These are phyloP conservation scores for Rhododendron griersonianum DNA, from an alignment of 148 eudicot species.

Conservation along the genomic window DNA sequence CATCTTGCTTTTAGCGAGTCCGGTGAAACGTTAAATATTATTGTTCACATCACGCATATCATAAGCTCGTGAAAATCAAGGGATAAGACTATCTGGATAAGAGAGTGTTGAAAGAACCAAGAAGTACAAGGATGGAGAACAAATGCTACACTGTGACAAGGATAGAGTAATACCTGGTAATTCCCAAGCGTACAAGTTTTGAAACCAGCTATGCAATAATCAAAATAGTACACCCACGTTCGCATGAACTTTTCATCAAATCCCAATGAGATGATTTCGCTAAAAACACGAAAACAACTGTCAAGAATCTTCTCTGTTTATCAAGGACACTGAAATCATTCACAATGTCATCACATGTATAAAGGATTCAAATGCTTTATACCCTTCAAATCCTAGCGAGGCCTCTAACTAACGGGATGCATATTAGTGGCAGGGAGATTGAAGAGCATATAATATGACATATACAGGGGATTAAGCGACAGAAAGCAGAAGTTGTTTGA, in stretches of 20 bases:
- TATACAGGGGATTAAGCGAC: not conserved
- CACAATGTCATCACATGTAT: not conserved
- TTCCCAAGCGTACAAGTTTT: constrained; percentile 58
- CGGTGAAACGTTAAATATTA: not conserved
- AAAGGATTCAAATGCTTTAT: not conserved
- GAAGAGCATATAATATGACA: not conserved
- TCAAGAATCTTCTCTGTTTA: not conserved
- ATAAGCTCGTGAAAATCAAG: not conserved
- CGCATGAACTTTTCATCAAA: constrained; percentile 76
- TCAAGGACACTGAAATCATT: not conserved
- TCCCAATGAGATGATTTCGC: constrained; percentile 20
- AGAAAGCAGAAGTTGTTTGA: not conserved
- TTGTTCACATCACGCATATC: not conserved
- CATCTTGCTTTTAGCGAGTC: not conserved
- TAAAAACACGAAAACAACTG: not conserved
- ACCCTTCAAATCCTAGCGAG: not conserved
- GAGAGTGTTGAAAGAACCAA: not conserved
- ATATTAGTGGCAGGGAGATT: not conserved
- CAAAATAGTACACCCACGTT: constrained; percentile 88
- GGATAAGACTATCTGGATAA: not conserved
- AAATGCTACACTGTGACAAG: not conserved
- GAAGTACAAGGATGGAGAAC: not conserved
- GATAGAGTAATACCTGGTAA: constrained; percentile 58
- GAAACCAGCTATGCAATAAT: constrained; percentile 83
- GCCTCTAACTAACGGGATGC: not conserved